Evolutionary conservation across 2,329 filamentous ascomycete genomes (phyloP), one percentile per base, ranked within the genome.

Genomic region (Ustulina deusta): DNA sequence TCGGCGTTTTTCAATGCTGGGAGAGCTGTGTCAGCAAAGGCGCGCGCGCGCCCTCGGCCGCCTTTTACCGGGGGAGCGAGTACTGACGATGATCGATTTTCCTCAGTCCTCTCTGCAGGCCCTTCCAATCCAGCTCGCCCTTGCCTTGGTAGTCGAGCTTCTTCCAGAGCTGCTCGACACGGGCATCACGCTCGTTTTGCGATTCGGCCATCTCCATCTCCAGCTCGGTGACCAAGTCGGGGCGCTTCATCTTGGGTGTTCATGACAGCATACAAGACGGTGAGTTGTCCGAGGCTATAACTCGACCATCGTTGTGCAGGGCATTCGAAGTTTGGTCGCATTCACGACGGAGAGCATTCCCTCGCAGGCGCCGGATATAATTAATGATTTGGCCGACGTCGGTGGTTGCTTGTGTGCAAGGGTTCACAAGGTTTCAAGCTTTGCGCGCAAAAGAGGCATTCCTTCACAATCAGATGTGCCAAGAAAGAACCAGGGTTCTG

Each of bases 31-130:
- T 71, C 52, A 68, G 67, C 65, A 57, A 68, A 60, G 59, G 49
- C 42, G 64, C 60, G 49, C 42, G 64, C 60, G 49, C 59, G 17
- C 25, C 17, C 29, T 55, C 42, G 56, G 13, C 15, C n/a, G 61
- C 10, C 11, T 40, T 40, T 40, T 6, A 2, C 36, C 29, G 15
- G 20, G 25, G 54, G 22, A 55, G 62, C 36, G 58, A 38, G 36
- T 70, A 79, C 90, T 82, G 82, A 97, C 94, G 96, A 79, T 99
- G 96, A 79, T 98, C 94, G 76, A 98, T 93, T 80, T 90, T 92
- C 79, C 86, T 89, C 77, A 99, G 82, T 3, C 95, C 96, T 81
- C 90, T 93, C 82, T 94, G 91, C 74, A 99, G 83, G 36, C 90
- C 94, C 79, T 91, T 90, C 72, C 97, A 84, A 81, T 98, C 94